Percentiles rank a stretch among this genome's conserved stretches.
Conservation (phyloP, 225 moss, liverwort and hornwort species). For the Antitrichia curtipendula region DNA sequence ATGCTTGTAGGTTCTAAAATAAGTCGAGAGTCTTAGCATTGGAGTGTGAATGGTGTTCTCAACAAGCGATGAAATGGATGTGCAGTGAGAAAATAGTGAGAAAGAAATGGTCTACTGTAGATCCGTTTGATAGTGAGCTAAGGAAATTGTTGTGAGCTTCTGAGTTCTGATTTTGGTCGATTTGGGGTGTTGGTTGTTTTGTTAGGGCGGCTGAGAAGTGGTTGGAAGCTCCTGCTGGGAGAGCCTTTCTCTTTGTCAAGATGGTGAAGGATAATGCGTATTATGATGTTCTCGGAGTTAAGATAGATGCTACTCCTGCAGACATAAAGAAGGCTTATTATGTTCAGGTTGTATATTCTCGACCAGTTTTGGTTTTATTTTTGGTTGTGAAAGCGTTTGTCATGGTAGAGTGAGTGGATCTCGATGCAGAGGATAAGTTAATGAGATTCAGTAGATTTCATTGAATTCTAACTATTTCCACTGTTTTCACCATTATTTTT, state of each 20-base stretch:
- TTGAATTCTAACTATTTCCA: background rate
- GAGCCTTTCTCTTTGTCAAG: background rate
- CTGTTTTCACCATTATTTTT: background rate
- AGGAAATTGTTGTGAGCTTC: background rate
- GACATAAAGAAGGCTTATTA: constrained; percentile 91
- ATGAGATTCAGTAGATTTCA: background rate
- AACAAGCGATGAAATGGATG: background rate
- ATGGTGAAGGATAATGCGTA: constrained; percentile 72
- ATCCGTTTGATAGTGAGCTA: background rate
- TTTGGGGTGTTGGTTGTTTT: background rate
- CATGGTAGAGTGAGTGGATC: background rate
- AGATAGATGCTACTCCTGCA: constrained; percentile 31
- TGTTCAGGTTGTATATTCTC: constrained; percentile 32
- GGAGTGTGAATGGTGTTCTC: background rate
- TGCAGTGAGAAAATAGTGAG: background rate
- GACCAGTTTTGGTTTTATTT: background rate
- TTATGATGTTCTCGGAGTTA: constrained; percentile 63
- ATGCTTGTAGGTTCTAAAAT: background rate
- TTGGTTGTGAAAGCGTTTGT: background rate
- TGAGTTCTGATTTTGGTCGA: background rate
- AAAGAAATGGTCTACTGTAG: background rate
- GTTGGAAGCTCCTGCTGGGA: background rate
- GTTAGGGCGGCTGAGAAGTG: background rate
- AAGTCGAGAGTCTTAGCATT: background rate
- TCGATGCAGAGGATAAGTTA: background rate